Base-by-base conservation (phyloP, 2,329 filamentous ascomycete species). In the Beauveria scarabaeidicola region DNA sequence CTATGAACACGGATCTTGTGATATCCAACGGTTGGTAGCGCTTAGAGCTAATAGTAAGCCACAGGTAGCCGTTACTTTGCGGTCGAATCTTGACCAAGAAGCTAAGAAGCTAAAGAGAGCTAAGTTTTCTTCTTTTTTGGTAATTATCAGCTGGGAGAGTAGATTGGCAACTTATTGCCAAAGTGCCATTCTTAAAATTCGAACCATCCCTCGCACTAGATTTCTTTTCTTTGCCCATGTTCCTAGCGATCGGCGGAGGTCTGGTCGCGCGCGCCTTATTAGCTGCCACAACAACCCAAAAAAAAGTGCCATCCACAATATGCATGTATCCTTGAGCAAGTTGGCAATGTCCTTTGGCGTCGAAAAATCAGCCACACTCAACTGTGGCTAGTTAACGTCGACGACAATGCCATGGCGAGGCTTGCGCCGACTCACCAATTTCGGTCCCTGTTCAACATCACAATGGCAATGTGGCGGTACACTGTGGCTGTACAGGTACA, bases 311-410 rank as follows among this genome's bases (percentile, higher is more conserved):
- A 17, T 40, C 36, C 51, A 53, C 32, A 53, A 23, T 41, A 52
- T 41, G 38, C 51, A n/a, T 13, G 23, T 15, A 44, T 44, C 38
- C 38, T 21, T 44, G 32, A 9, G 50, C 32, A 52, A 40, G 10
- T 32, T 32, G 11, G 29, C 41, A n/a, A 32, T 53, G 23, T 43
- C 51, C 32, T 41, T 41, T 11, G 21, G 19, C 19, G 21, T 52
- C 48, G 19, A n/a, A 53, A 21, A 36, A 32, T n/a, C 52, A 58
- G 55, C 55, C 55, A 58, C 46, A 44, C 15, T n/a, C 19, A 46
- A 47, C 32, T 58, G 55, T 58, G 55, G 55, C 55, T 51, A 41
- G 46, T 51, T 32, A 9, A 32, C 25, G 17, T 54, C 38, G 36
- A 53, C 40, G 40, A 46, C 40, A 19, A 41, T 21, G 15, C 40